phyloP scores from a whole-genome alignment of 768 basidiomycete genomes.

The Suillus placidus region DNA sequence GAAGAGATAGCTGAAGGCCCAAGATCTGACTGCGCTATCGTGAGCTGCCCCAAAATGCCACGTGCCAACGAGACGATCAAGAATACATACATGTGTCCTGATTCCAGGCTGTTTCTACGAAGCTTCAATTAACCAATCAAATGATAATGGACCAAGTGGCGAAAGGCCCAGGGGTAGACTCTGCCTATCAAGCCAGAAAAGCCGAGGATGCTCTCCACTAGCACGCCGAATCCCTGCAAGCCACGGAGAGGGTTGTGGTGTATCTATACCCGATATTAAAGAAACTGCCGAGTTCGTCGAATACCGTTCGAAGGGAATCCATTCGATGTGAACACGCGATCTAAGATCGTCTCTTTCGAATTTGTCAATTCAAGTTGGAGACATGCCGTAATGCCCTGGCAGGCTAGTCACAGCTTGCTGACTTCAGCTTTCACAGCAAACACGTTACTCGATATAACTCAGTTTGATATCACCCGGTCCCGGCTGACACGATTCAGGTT shows the following conservation, averaged over 20 bases:
- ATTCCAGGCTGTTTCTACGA: slow-evolving; percentile 9
- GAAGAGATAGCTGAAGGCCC: slow-evolving; percentile 15
- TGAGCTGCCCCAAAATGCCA: slow-evolving; percentile 14
- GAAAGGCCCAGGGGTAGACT: background rate
- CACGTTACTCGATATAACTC: background rate
- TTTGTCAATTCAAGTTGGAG: background rate
- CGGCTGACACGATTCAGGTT: background rate
- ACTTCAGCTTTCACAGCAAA: background rate
- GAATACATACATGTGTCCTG: background rate
- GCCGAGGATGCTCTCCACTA: background rate
- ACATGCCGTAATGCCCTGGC: background rate
- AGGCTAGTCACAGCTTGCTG: background rate
- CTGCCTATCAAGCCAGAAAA: slow-evolving; percentile 3
- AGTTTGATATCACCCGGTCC: background rate
- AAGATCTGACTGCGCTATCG: slow-evolving; percentile 21
- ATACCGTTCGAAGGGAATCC: background rate
- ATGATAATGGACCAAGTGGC: background rate
- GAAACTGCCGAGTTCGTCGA: slow-evolving; percentile 3
- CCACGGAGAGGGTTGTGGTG: slow-evolving; percentile 2
- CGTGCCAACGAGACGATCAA: slow-evolving; percentile 12
- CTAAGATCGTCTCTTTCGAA: slow-evolving; percentile 3
- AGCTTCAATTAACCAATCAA: slow-evolving; percentile 14
- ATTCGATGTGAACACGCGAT: background rate
- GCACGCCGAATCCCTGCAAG: background rate
- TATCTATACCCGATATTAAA: slow-evolving; percentile 8